Conservation (phyloP, 176 grass and related monocot genomes). For the Thalia dealbata region DNA sequence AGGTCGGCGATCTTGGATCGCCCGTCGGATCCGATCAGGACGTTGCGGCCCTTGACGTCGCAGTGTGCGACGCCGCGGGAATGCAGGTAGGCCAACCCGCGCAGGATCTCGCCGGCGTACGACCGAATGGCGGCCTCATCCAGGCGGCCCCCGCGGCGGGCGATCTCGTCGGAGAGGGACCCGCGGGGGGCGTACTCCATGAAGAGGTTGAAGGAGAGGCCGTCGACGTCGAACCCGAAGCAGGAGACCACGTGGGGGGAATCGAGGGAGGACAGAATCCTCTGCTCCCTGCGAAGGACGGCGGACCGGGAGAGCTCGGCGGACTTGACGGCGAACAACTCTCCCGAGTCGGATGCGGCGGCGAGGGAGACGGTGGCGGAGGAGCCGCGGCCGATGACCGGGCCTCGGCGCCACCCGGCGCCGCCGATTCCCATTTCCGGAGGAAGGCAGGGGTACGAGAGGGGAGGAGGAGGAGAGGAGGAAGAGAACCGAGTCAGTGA, state of each 20-base stretch:
- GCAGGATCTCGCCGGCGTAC: background rate
- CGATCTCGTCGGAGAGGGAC: conserved; percentile 1
- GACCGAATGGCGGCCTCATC: background rate
- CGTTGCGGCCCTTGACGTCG: conserved; percentile 12
- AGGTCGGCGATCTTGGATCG: conserved; percentile 3
- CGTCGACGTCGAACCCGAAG: conserved; percentile 11
- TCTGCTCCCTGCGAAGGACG: conserved; percentile 10
- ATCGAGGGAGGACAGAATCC: background rate
- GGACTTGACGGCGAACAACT: conserved; percentile 16
- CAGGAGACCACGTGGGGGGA: conserved; percentile 4
- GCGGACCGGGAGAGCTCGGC: conserved; percentile 1
- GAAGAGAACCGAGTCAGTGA: background rate
- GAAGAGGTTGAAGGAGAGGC: conserved; percentile 5
- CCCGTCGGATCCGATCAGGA: background rate
- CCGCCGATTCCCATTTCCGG: background rate
- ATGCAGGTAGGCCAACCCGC: conserved; percentile 1
- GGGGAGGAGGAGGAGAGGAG: background rate
- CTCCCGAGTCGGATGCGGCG: background rate
- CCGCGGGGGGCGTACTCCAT: conserved; percentile 4
- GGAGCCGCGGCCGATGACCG: conserved; percentile 14
- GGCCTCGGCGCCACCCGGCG: conserved; percentile 4
- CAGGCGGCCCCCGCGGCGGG: background rate
- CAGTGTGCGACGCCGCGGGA: background rate
- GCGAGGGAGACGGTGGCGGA: conserved; percentile 1
- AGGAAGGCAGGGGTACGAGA: too few species aligned